Conservation (phyloP, 1,139 yeast species). For the Komagataea norvegica region DNA sequence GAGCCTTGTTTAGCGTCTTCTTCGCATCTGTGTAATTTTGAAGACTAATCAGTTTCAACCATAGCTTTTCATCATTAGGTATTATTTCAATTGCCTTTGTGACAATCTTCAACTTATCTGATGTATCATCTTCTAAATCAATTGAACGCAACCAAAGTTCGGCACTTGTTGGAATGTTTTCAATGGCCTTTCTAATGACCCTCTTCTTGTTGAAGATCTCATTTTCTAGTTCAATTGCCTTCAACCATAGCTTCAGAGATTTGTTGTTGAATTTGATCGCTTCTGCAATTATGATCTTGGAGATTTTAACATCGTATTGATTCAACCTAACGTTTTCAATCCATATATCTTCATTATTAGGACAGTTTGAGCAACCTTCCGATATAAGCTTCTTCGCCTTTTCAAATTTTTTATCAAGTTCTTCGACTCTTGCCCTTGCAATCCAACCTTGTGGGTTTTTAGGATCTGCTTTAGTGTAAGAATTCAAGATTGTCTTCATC, state of each 20-base stretch:
- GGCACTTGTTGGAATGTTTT: conserved; percentile 43
- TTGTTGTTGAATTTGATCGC: conserved; percentile 56
- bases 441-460: conserved; percentile 79
- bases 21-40: conserved; percentile 47
- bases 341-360: conserved; percentile 74
- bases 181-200: conserved; percentile 59
- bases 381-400: conserved; percentile 58
- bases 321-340: conserved; percentile 72
- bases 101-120: conserved; percentile 51
- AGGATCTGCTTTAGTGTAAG: conserved; percentile 72
- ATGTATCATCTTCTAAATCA: conserved; percentile 43
- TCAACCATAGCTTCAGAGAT: conserved; percentile 66
- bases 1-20: conserved; percentile 58
- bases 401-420: conserved; percentile 49
- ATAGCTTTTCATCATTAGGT: conserved; percentile 59
- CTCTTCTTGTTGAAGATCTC: conserved; percentile 48
- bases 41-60: conserved; percentile 48
- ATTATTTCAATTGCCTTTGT: conserved; percentile 65
- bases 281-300: conserved; percentile 57
- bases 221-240: conserved; percentile 61
- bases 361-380: conserved; percentile 70
- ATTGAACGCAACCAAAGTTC: conserved; percentile 52
- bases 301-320: conserved; percentile 38
- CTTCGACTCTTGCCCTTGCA: conserved; percentile 79
- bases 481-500: conserved; percentile 56